phyloP scores from a whole-genome alignment of 1,284 basidiomycete species.

The Sanghuangporus weigelae region DNA sequence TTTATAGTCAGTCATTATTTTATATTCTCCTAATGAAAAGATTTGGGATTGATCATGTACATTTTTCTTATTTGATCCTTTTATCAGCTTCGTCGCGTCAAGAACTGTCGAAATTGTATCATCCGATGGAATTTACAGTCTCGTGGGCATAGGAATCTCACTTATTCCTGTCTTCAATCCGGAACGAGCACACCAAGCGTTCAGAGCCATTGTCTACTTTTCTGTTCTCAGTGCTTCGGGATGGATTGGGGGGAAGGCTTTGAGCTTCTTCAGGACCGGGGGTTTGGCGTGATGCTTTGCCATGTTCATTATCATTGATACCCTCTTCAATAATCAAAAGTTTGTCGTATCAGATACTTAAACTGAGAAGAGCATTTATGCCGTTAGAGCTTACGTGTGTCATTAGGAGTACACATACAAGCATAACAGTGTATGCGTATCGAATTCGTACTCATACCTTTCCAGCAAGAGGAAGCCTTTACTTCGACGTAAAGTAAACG shows the following conservation, averaged over 20 bases:
- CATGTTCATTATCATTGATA: background rate
- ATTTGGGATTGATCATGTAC: background rate
- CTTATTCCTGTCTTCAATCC: conserved; percentile 13
- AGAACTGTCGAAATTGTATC: conserved; percentile 8
- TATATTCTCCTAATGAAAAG: background rate
- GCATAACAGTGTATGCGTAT: too few relatives aligned
- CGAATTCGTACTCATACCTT: too few relatives aligned
- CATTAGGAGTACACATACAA: too few relatives aligned
- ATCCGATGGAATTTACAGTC: conserved; percentile 13
- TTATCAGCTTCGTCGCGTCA: background rate
- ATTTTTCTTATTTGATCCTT: background rate
- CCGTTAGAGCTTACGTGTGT: too few relatives aligned
- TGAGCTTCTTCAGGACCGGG: background rate
- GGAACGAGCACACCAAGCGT: conserved; percentile 14
- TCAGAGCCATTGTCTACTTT: conserved; percentile 17
- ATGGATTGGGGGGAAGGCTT: conserved; percentile 16
- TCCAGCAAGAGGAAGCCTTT: too few relatives aligned
- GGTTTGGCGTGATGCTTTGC: background rate
- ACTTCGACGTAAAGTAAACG: too few relatives aligned
- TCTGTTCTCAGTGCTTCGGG: conserved; percentile 14
- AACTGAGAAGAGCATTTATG: background rate
- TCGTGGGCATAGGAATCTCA: conserved; percentile 12
- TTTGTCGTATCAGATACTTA: background rate
- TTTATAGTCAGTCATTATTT: conserved; percentile 21
- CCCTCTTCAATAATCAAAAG: background rate